Evolutionary conservation across 2,329 filamentous ascomycete species (phyloP), one percentile per base, ranked within the genome.

Genomic region (Fusarium mangiferae): DNA sequence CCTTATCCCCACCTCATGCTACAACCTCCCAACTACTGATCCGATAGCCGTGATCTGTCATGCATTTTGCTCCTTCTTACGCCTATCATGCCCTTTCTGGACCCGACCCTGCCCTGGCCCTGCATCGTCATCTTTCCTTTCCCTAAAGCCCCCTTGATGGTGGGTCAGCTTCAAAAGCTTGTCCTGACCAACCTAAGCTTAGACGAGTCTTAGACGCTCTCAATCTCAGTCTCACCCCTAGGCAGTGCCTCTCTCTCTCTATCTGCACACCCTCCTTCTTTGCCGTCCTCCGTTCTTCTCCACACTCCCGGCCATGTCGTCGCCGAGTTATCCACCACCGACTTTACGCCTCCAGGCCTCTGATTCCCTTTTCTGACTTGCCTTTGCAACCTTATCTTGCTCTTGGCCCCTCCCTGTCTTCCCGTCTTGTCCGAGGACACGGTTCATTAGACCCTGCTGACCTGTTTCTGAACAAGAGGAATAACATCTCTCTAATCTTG

Each of bases 291-390:
- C 76, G 74, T 76, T 51, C 66, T 64, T 74, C 74, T 79, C 76
- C 78, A 78, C 78, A 78, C 74, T 74, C 73, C 76, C 78, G 78
- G 77, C 79, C 79, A 74, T 77, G 74, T 70, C 78, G 78, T 79
- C 79, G 80, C 80, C 80, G 79, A 80, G 74, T 78, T 79, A 79
- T 79, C 79, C 79, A 80, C 74, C 69, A 75, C 58, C 67, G 69
- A 74, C 74, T 71, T 68, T 76, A 52, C 68, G 66, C 68, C 74
- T 74, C 66, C 70, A 73, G 72, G 70, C 66, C 69, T 63, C 42
- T 71, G 74, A 59, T 78, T 70, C 72, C 75, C 72, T 77, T 72
- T 75, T 64, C 61, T 70, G 68, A 69, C 68, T 62, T 75, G 72
- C 73, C 73, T 78, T 77, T 72, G 64, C 72, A 78, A 78, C 77